Percentiles rank a stretch among this genome's conserved stretches.
Conservation (phyloP, 306 rosid genomes). For the Benincasa hispida region DNA sequence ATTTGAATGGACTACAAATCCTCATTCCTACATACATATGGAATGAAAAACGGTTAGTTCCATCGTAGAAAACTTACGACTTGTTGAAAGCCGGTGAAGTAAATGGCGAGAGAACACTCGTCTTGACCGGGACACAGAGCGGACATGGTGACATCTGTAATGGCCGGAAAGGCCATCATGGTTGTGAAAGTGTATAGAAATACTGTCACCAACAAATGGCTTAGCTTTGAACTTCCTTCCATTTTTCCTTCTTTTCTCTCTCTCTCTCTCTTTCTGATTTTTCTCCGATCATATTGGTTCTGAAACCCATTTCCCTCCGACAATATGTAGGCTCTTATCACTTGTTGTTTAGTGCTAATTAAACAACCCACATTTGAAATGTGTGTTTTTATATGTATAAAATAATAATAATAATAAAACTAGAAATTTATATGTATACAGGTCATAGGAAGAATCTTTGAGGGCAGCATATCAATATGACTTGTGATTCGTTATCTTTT, state of each 20-base stretch:
- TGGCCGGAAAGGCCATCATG: conserved; percentile 31
- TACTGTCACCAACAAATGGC: conserved; percentile 26
- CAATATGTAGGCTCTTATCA: background rate
- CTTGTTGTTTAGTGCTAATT: background rate
- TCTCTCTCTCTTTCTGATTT: background rate
- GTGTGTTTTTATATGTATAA: too few relatives aligned
- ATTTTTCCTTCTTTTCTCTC: background rate
- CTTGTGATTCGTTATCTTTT: too few relatives aligned
- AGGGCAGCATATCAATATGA: too few relatives aligned
- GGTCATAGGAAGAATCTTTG: too few relatives aligned
- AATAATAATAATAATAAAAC: too few relatives aligned
- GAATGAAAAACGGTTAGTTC: background rate
- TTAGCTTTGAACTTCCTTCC: conserved; percentile 14
- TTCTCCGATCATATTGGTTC: background rate
- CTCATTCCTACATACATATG: too few relatives aligned
- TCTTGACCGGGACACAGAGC: conserved; percentile 44
- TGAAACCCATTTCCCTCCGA: background rate
- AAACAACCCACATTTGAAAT: background rate
- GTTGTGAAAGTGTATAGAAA: conserved; percentile 26
- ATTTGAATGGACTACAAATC: too few relatives aligned
- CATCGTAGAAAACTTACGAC: conserved; percentile 13
- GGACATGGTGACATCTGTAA: conserved; percentile 36
- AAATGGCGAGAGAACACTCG: conserved; percentile 38
- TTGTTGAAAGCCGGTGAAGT: conserved; percentile 41
- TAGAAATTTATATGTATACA: too few relatives aligned